These are phyloP conservation scores for Periconia macrospinosa DNA, from an alignment of 2,329 filamentous ascomycete species.

Conservation along the genomic window DNA sequence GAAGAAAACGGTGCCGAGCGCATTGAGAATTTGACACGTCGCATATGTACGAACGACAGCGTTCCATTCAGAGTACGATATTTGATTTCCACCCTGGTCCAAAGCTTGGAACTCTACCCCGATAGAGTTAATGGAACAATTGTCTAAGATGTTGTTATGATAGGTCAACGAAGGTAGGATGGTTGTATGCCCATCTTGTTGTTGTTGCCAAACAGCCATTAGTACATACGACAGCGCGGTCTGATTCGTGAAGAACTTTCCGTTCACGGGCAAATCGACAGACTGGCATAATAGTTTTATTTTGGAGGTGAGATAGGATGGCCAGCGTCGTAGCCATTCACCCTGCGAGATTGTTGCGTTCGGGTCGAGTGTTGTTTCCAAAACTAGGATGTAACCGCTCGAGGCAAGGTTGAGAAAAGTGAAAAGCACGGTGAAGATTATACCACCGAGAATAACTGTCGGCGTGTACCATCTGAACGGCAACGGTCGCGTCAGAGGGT, in stretches of 20 bases:
- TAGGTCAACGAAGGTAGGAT: not conserved
- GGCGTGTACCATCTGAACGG: constrained; percentile 2
- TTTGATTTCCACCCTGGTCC: too few relatives aligned
- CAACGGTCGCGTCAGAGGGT: not conserved
- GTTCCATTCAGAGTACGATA: too few relatives aligned
- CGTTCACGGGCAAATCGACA: not conserved
- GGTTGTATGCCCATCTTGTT: not conserved
- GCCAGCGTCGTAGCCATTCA: not conserved
- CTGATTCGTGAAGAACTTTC: not conserved
- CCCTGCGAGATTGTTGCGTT: not conserved
- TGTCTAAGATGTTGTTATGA: not conserved
- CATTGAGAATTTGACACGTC: not conserved
- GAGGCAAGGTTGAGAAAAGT: not conserved
- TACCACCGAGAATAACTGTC: not conserved
- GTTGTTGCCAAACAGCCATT: not conserved
- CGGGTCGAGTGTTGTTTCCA: not conserved
- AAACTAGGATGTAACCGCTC: not conserved
- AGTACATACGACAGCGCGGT: not conserved
- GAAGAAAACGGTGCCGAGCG: not conserved
- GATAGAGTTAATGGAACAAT: not conserved
- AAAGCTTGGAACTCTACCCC: too few relatives aligned
- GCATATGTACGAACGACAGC: not conserved
- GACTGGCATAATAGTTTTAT: not conserved
- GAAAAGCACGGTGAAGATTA: not conserved
- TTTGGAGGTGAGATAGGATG: not conserved